Percentiles rank a stretch among this genome's conserved stretches.
phyloP scores from a whole-genome alignment of 2,329 filamentous ascomycete genomes.

The Rhinocladiella mackenziei region DNA sequence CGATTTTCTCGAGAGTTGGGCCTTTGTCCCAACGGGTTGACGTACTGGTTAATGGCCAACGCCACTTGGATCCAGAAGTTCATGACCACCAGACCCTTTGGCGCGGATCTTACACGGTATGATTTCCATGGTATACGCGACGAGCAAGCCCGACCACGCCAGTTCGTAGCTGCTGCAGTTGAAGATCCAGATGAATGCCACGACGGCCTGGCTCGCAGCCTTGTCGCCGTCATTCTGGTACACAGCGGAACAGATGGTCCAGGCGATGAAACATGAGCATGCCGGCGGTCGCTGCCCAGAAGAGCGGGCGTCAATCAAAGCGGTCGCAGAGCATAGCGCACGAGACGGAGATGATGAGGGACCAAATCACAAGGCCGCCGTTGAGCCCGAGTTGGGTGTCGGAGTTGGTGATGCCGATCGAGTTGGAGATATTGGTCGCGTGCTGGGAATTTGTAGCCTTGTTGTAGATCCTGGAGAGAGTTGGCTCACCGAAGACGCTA shows the following conservation, averaged over 20 bases:
- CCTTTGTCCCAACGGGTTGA: conserved; percentile 42
- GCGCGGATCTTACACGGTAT: conserved; percentile 48
- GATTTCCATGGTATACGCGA: conserved; percentile 46
- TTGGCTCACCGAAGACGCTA: conserved; percentile 50
- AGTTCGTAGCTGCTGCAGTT: conserved; percentile 41
- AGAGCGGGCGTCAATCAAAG: conserved; percentile 55
- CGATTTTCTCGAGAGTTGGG: conserved; percentile 65
- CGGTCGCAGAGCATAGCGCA: conserved; percentile 55
- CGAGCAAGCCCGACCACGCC: conserved; percentile 36
- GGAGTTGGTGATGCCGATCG: conserved; percentile 58
- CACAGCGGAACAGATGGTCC: conserved; percentile 40
- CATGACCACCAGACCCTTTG: conserved; percentile 37
- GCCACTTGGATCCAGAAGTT: conserved; percentile 23
- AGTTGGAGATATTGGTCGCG: conserved; percentile 40
- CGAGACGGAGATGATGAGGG: conserved; percentile 55
- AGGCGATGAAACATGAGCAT: conserved; percentile 42
- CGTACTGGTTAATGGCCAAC: conserved; percentile 20
- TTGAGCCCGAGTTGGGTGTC: conserved; percentile 44
- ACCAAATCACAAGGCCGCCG: conserved; percentile 56
- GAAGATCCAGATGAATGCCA: conserved; percentile 42
- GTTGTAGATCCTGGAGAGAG: conserved; percentile 59
- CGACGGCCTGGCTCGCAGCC: conserved; percentile 37
- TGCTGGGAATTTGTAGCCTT: conserved; percentile 35
- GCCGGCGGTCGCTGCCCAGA: conserved; percentile 43
- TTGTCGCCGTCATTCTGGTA: conserved; percentile 34